Conservation (phyloP, 139 green algal genomes). For the Mychonastes homosphaera region DNA sequence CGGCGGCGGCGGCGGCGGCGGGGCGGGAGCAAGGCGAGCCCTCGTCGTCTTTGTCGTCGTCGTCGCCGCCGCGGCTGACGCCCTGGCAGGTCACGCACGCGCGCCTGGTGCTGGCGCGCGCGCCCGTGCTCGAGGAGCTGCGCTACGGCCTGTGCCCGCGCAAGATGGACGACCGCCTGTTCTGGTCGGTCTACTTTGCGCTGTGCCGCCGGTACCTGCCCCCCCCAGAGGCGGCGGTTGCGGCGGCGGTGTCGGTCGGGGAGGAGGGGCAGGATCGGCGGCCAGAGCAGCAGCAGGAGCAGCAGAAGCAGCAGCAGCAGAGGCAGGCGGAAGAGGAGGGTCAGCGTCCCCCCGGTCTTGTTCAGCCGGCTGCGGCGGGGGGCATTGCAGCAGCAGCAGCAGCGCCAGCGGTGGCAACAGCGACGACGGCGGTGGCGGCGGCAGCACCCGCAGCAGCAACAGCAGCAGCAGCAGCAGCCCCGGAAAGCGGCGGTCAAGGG, state of each 20-base stretch:
- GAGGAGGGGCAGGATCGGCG: constrained; percentile 9
- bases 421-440: too few relatives aligned
- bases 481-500: too few relatives aligned
- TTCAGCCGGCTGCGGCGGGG: too few relatives aligned
- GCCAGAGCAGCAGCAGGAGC: constrained; percentile 8
- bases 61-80: constrained; percentile 29
- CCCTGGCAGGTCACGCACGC: constrained; percentile 65
- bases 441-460: too few relatives aligned
- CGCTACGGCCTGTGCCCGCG: constrained; percentile 66
- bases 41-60: too few relatives aligned
- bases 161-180: constrained; percentile 62
- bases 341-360: too few relatives aligned
- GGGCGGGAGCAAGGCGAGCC: too few relatives aligned
- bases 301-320: background rate
- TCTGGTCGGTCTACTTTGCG: constrained; percentile 76
- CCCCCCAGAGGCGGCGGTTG: background rate
- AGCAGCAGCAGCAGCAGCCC: too few relatives aligned
- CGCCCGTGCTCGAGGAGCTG: constrained; percentile 68
- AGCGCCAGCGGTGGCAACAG: too few relatives aligned
- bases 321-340: too few relatives aligned
- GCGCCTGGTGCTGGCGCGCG: constrained; percentile 41
- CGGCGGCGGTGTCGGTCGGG: background rate
- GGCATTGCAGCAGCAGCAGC: too few relatives aligned
- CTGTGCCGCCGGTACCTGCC: constrained; percentile 35
- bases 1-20: too few relatives aligned